phyloP scores from a whole-genome alignment of 2,329 filamentous ascomycete species.

The Zymoseptoria pseudotritici region DNA sequence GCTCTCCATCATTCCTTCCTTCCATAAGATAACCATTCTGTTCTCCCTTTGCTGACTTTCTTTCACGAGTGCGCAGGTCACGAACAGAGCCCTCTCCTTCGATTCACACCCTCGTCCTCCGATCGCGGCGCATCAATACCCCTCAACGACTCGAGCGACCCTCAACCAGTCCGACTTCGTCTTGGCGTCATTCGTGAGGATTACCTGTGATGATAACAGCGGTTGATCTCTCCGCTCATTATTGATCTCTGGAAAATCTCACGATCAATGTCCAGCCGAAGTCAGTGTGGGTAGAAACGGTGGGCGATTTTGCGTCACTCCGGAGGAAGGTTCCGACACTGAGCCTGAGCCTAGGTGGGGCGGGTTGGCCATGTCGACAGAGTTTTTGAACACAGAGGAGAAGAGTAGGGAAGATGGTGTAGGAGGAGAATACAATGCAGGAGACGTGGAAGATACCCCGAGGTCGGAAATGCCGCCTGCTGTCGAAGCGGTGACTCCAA shows the following conservation, averaged over 20 bases:
- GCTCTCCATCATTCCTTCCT: not conserved
- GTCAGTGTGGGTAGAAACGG: slow-evolving; percentile 24
- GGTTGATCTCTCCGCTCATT: not conserved
- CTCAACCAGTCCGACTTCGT: not conserved
- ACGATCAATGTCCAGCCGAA: slow-evolving; percentile 25
- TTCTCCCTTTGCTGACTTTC: not conserved
- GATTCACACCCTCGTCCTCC: not conserved
- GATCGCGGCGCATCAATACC: not conserved
- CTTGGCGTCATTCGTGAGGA: not conserved
- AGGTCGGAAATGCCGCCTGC: slow-evolving; percentile 34
- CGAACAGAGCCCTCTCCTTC: not conserved
- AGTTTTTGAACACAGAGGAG: slow-evolving; percentile 8
- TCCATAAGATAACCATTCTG: not conserved
- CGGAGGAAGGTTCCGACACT: slow-evolving; percentile 1
- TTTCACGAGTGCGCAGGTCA: not conserved
- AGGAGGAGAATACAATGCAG: slow-evolving; percentile 7
- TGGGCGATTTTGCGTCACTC: slow-evolving; percentile 1
- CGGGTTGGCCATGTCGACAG: slow-evolving; percentile 16
- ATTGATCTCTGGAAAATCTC: not conserved
- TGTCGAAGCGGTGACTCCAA: slow-evolving; percentile 18
- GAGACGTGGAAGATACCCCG: slow-evolving; percentile 33
- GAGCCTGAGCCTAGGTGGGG: not conserved
- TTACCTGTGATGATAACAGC: not conserved
- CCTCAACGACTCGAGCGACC: not conserved
- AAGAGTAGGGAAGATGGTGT: slow-evolving; percentile 6